Evolutionary conservation across 257 asterid genomes (phyloP).

Genomic region (Solanum chiquidenum): DNA sequence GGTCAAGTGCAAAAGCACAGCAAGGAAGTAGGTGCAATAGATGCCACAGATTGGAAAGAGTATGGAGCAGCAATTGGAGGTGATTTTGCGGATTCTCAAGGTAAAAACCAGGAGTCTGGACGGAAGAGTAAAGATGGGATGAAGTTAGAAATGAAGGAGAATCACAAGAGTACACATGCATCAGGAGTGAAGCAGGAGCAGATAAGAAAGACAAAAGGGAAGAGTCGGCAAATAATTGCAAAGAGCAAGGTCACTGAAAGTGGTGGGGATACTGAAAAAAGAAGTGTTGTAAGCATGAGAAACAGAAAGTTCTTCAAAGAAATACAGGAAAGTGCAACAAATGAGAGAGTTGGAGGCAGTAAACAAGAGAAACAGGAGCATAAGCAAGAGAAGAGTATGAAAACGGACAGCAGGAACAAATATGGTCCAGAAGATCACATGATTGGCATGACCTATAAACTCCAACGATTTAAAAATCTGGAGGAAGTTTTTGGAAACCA

Average conservation of each 20-base stretch:
- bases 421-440: neutral
- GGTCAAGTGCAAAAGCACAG: neutral
- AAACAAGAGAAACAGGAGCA: neutral
- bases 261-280: neutral
- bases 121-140: neutral
- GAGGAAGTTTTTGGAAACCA: neutral
- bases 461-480: neutral
- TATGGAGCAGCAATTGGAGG: neutral
- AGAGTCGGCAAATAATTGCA: conserved; percentile 16
- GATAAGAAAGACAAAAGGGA: conserved; percentile 23
- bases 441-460: neutral
- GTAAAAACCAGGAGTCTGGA: neutral
- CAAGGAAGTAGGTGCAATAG: neutral
- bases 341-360: neutral
- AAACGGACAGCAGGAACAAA: neutral
- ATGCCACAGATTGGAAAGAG: neutral
- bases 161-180: neutral
- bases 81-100: neutral
- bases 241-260: neutral
- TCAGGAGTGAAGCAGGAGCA: neutral
- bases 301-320: neutral
- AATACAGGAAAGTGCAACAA: neutral
- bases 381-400: neutral
- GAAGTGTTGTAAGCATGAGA: neutral
- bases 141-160: conserved; percentile 20